Evolutionary conservation across 306 rosid genomes (phyloP).

Genomic region (Pyrus communis): DNA sequence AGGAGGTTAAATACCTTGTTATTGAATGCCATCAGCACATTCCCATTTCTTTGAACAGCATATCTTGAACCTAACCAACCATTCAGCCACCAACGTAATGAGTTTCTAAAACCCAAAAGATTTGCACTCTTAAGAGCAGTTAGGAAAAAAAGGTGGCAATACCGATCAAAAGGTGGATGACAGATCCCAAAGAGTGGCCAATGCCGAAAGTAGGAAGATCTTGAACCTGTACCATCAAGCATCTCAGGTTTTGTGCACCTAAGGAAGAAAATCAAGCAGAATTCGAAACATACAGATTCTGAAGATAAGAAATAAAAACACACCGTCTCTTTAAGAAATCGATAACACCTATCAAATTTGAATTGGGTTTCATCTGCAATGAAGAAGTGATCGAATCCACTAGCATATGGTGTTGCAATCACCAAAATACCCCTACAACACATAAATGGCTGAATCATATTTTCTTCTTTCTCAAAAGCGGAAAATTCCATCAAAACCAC

Average conservation of each 20-base stretch:
- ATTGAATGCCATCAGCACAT: conserved; percentile 88
- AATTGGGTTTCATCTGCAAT: conserved; percentile 96
- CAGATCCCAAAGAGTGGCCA: conserved; percentile 96
- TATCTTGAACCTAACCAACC: conserved; percentile 86
- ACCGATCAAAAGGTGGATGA: conserved; percentile 97
- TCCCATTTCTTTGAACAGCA: conserved; percentile 95
- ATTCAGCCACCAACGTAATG: conserved; percentile 18
- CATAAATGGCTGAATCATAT: conserved; percentile 8
- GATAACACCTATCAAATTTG: conserved; percentile 86
- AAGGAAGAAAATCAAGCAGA: not conserved
- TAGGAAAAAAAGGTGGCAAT: conserved; percentile 21
- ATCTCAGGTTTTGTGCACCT: conserved; percentile 2
- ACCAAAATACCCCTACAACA: conserved; percentile 66
- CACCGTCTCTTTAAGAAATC: conserved; percentile 57
- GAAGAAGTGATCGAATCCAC: conserved; percentile 96
- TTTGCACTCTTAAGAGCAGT: conserved; percentile 14
- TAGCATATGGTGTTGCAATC: conserved; percentile 96
- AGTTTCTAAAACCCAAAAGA: conserved; percentile 26
- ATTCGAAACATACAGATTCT: conserved; percentile 6
- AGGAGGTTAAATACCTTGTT: conserved; percentile 58
- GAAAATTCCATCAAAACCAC: not conserved
- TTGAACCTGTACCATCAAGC: conserved; percentile 52
- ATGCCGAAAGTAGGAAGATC: conserved; percentile 90
- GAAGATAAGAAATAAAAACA: conserved; percentile 20
- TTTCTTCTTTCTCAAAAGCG: conserved; percentile 6